Conservation (phyloP, 2,329 filamentous ascomycete genomes). For the Penicillium griseofulvum region DNA sequence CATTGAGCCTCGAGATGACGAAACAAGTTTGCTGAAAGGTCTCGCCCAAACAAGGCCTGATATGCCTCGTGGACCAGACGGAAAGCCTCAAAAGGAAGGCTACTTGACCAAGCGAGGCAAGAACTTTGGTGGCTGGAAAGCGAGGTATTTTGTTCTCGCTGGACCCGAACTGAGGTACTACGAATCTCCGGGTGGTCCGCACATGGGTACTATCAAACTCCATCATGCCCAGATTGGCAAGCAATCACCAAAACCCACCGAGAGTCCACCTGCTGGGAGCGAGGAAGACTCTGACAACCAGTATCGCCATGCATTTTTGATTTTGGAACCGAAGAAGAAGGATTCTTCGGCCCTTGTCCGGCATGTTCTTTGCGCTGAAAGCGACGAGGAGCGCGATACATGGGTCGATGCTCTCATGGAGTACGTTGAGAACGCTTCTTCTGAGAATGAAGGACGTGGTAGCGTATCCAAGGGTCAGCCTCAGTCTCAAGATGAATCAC, state of each 20-base stretch:
- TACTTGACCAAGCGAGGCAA: constrained; percentile 97
- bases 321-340: constrained; percentile 94
- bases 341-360: constrained; percentile 84
- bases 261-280: constrained; percentile 58
- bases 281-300: constrained; percentile 84
- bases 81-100: constrained; percentile 72
- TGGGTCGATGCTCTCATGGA: constrained; percentile 90
- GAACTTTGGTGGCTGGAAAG: constrained; percentile 99
- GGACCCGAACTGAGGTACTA: constrained; percentile 80
- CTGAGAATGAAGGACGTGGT: constrained; percentile 31
- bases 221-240: constrained; percentile 90
- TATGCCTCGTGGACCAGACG: constrained; percentile 55
- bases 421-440: constrained; percentile 66
- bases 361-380: constrained; percentile 94
- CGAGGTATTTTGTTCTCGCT: constrained; percentile 68
- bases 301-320: constrained; percentile 92
- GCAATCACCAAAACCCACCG: constrained; percentile 65
- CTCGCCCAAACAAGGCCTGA: constrained; percentile 32
- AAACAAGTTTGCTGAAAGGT: constrained; percentile 49
- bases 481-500: constrained; percentile 17
- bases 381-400: constrained; percentile 82
- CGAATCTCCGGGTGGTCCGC: constrained; percentile 83
- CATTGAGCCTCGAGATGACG: constrained; percentile 54
- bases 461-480: constrained; percentile 20
- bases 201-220: constrained; percentile 90